Conservation (phyloP, 2,329 filamentous ascomycete genomes). For the Paramyrothecium roridum region DNA sequence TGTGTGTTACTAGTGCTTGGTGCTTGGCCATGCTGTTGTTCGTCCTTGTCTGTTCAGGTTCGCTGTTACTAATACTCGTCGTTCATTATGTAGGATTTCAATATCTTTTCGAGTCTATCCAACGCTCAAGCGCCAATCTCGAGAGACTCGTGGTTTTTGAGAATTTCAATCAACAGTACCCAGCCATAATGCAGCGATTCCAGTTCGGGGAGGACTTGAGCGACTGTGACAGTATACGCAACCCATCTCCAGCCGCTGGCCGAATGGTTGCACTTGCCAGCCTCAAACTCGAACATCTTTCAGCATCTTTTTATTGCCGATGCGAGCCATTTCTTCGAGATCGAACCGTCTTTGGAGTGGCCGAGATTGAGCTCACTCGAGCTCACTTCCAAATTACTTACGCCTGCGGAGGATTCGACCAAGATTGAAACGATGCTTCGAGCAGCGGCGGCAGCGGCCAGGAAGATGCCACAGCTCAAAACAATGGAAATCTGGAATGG, state of each 20-base stretch:
- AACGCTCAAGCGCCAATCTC: neutral
- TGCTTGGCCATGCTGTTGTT: no score
- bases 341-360: neutral
- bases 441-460: slow-evolving; percentile 17
- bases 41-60: no score
- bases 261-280: slow-evolving; percentile 20
- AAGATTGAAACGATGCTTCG: slow-evolving; percentile 17
- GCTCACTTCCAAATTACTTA: slow-evolving; percentile 22
- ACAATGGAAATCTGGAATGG: slow-evolving; percentile 31
- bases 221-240: neutral
- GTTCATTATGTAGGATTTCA: no score
- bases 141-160: slow-evolving; percentile 6
- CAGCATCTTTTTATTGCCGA: slow-evolving; percentile 23
- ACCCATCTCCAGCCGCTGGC: slow-evolving; percentile 15
- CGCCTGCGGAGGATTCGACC: slow-evolving; percentile 5
- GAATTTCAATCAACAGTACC: slow-evolving; percentile 5
- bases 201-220: no score
- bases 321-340: slow-evolving; percentile 21
- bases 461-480: slow-evolving; percentile 24
- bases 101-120: neutral
- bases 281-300: slow-evolving; percentile 21
- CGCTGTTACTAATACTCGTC: no score
- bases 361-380: slow-evolving; percentile 16
- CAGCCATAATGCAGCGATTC: slow-evolving; percentile 3
- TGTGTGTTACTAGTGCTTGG: slow-evolving; percentile 14